phyloP scores from a whole-genome alignment of 305 asterid genomes.

The Solanum hybrid region DNA sequence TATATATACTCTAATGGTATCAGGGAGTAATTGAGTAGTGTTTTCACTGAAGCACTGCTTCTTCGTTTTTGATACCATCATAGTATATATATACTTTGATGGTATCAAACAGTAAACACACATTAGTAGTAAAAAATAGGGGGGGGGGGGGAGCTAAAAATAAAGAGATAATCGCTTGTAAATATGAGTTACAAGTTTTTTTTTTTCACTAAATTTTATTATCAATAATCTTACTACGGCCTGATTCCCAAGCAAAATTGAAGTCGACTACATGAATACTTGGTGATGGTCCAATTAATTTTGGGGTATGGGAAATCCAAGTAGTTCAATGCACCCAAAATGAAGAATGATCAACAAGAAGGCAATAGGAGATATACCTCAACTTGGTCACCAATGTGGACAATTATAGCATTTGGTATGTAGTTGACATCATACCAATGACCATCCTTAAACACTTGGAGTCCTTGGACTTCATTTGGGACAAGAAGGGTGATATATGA shows the following conservation, averaged over 20 bases:
- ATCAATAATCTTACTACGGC: not conserved
- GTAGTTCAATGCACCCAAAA: not conserved
- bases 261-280: not conserved
- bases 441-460: conserved; percentile 40
- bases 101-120: no score
- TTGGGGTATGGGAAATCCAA: not conserved
- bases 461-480: conserved; percentile 61
- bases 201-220: not conserved
- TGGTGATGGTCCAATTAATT: not conserved
- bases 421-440: conserved; percentile 51
- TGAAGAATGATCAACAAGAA: not conserved
- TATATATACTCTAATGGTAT: no score
- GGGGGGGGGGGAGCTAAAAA: no score
- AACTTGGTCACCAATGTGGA: conserved; percentile 57
- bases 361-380: conserved; percentile 25
- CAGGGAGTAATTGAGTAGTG: no score
- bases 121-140: no score
- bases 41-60: no score
- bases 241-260: not conserved
- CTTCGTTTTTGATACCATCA: no score
- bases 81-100: no score
- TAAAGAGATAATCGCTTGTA: no score
- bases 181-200: no score
- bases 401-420: conserved; percentile 48
- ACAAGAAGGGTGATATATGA: conserved; percentile 44